A percentile compares a stretch with the other conserved stretches of the same genome.
Evolutionary conservation across 345 rosid species (phyloP).

Genomic region (Geranium brycei): DNA sequence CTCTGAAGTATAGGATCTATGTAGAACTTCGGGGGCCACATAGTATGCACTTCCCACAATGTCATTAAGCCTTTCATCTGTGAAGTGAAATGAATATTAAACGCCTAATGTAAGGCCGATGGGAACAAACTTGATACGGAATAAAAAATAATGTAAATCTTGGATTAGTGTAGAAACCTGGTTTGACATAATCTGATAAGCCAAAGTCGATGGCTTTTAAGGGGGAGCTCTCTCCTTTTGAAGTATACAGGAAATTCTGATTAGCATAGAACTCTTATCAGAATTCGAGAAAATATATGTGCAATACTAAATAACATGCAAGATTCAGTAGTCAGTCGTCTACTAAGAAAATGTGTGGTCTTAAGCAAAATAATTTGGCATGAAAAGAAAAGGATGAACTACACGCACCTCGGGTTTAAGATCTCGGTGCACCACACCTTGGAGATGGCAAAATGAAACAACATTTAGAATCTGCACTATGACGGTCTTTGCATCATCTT

Average conservation of each 20-base stretch:
- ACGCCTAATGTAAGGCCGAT: slow-evolving; percentile 1
- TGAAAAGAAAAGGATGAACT: too few species aligned
- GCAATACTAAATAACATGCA: too few species aligned
- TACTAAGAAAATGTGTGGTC: too few species aligned
- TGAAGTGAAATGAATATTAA: slow-evolving; percentile 8
- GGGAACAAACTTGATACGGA: slow-evolving; percentile 2
- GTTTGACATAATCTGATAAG: slow-evolving; percentile 87
- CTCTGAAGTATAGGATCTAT: slow-evolving; percentile 79
- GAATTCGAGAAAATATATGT: too few species aligned
- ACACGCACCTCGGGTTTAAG: slow-evolving; percentile 80
- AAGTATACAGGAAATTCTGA: slow-evolving; percentile 75
- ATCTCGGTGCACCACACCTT: slow-evolving; percentile 93
- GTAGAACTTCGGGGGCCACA: slow-evolving; percentile 97
- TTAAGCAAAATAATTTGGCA: too few species aligned
- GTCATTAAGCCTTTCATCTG: slow-evolving; percentile 91
- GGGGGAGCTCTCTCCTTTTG: slow-evolving; percentile 70
- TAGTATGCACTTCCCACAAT: slow-evolving; percentile 96
- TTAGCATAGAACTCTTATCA: too few species aligned
- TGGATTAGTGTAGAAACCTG: slow-evolving; percentile 40
- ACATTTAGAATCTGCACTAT: slow-evolving; percentile 69
- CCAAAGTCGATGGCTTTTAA: slow-evolving; percentile 95
- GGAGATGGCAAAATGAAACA: slow-evolving; percentile 91
- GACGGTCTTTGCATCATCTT: slow-evolving; percentile 77
- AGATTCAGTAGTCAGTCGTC: too few species aligned
- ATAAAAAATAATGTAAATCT: not conserved